Base-by-base conservation (phyloP, 257 asterid species). In the Ophiorrhiza pumila region DNA sequence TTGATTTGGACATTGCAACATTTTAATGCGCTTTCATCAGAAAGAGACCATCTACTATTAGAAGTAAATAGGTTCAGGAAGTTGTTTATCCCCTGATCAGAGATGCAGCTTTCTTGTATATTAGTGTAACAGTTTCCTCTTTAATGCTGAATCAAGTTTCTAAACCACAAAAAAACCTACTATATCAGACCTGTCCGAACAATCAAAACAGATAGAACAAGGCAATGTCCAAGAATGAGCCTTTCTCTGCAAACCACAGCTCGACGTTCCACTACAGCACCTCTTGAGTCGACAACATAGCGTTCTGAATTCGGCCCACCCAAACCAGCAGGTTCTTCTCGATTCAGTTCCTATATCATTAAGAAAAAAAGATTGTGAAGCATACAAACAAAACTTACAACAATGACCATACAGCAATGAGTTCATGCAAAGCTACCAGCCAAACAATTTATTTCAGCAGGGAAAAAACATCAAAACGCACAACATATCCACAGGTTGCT, bases 181-280 rank as follows among this genome's bases (percentile, higher is more conserved):
- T 65, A 41, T 77, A 75, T 63, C 93, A 82, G 85, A 95, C 99
- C 84, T 77, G 96, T 86, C 74, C 89, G 89, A 65, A 80, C 91
- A 77, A 95, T 90, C 86, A 95, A 81, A 76, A 83, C 82, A 60
- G 97, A 92, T 68, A 95, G 95, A 71, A 90, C 93, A 80, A 95
- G 98, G 88, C 97, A 92, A 74, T 95, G 99, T 61, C 96, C 92
- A 84, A 95, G 91, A 76, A 89, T 83, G 68, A 92, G 96, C 84
- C 98, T 87, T 84, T 92, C 98, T 85, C 97, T 87, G 67, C 87
- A 83, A 72, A 92, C 85, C 49, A 95, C 97, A 85, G 98, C 97
- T 84, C 83, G 85, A 74, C 98, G 78, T 85, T 92, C 97, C 83
- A 89, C 96, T 69, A 95, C 73, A 69, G 92, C 88, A 79, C 92